Evolutionary conservation across 768 basidiomycete genomes (phyloP).

Genomic region (Saitozyma podzolica): DNA sequence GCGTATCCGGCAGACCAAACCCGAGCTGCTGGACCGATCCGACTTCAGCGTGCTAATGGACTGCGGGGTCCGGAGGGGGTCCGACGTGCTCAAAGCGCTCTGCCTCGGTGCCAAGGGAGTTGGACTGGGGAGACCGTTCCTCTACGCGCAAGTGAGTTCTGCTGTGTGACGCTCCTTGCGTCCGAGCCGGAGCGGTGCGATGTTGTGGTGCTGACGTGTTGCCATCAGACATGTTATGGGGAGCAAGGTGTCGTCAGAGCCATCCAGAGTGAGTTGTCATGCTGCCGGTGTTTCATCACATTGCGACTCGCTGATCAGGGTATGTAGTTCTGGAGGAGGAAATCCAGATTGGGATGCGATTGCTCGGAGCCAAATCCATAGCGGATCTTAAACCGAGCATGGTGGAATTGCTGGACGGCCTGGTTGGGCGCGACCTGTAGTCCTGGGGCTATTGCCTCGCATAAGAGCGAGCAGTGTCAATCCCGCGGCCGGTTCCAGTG

Average conservation of each 20-base stretch:
- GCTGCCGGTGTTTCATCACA: not conserved
- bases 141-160: slow-evolving; percentile 40
- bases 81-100: slow-evolving; percentile 49
- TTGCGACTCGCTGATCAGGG: not conserved
- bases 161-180: slow-evolving; percentile 6
- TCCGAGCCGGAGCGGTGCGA: too few relatives aligned
- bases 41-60: slow-evolving; percentile 37
- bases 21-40: slow-evolving; percentile 57
- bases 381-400: slow-evolving; percentile 71
- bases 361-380: slow-evolving; percentile 68
- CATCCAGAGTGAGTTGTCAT: slow-evolving; percentile 37
- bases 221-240: slow-evolving; percentile 39
- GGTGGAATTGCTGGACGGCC: slow-evolving; percentile 54
- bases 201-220: slow-evolving; percentile 29
- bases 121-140: slow-evolving; percentile 45
- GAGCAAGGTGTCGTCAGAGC: slow-evolving; percentile 42
- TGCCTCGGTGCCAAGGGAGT: slow-evolving; percentile 50
- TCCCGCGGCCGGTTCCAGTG: too few relatives aligned
- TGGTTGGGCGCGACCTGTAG: too few relatives aligned
- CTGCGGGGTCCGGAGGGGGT: slow-evolving; percentile 38
- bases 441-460: too few relatives aligned
- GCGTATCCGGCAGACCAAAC: slow-evolving; percentile 41
- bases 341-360: slow-evolving; percentile 72
- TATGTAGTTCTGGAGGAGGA: slow-evolving; percentile 66
- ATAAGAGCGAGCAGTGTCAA: too few relatives aligned